Conservation (phyloP, 768 basidiomycete genomes). For the Suillus americanus region DNA sequence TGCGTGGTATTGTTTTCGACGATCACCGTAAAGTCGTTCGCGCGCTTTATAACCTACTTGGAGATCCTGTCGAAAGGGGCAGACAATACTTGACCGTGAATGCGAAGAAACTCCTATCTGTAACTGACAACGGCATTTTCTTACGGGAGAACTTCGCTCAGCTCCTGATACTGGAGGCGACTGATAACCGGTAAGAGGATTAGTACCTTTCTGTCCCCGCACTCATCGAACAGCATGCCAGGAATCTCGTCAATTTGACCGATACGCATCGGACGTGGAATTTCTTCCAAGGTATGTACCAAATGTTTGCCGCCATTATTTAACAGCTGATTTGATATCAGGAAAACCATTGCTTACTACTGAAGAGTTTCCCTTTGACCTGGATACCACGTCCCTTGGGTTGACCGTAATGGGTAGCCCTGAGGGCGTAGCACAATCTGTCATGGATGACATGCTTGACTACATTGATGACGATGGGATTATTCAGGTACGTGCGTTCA, state of each 20-base stretch:
- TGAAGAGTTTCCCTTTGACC: conserved; percentile 50
- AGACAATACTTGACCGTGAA: conserved; percentile 39
- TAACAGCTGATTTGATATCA: conserved; percentile 12
- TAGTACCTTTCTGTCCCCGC: conserved; percentile 2
- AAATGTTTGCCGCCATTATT: not conserved
- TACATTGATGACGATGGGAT: conserved; percentile 52
- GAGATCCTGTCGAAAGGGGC: conserved; percentile 47
- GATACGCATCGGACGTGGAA: conserved; percentile 47
- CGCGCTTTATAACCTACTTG: conserved; percentile 45
- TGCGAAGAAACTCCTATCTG: conserved; percentile 42
- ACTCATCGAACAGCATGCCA: conserved; percentile 17
- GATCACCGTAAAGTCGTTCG: conserved; percentile 40
- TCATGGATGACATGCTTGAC: conserved; percentile 60
- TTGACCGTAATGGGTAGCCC: conserved; percentile 40
- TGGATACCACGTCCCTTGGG: conserved; percentile 59
- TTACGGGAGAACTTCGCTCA: conserved; percentile 59
- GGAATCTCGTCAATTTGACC: conserved; percentile 44
- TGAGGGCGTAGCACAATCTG: conserved; percentile 34
- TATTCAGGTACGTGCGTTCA: conserved; percentile 36
- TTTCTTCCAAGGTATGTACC: conserved; percentile 47
- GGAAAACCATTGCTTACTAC: conserved; percentile 45
- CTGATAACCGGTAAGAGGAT: conserved; percentile 39
- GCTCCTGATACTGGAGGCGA: conserved; percentile 55
- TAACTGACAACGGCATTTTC: conserved; percentile 40
- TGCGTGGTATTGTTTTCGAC: conserved; percentile 55